Percentiles rank a stretch among this genome's conserved stretches.
These are phyloP conservation scores for Mortierella hygrophila DNA, from an alignment of 192 early-diverging fungal species.

Conservation along the genomic window DNA sequence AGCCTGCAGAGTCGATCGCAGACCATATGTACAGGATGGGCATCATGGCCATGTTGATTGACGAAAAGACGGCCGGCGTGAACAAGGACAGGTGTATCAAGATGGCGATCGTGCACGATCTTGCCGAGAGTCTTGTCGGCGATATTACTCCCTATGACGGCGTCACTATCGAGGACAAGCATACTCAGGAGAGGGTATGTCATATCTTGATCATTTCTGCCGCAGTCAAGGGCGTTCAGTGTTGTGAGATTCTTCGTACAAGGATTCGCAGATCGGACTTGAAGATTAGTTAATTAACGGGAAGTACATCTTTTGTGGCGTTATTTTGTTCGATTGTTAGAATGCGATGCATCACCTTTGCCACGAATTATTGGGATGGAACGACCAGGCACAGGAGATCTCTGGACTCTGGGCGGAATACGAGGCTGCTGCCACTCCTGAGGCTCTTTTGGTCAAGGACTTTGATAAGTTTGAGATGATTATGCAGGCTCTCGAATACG, in stretches of 20 bases:
- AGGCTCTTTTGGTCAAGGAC: conserved; percentile 89
- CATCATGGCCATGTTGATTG: conserved; percentile 87
- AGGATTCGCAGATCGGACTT: background rate
- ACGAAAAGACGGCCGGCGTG: conserved; percentile 76
- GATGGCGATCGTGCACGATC: conserved; percentile 94
- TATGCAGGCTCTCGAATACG: conserved; percentile 92
- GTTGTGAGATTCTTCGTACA: too few relatives aligned
- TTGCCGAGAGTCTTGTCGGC: conserved; percentile 89
- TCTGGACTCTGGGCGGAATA: conserved; percentile 87
- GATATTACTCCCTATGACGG: conserved; percentile 92
- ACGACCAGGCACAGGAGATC: conserved; percentile 78
- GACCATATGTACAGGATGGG: conserved; percentile 98
- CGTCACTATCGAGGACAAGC: conserved; percentile 85
- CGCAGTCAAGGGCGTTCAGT: background rate
- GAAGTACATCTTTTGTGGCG: background rate
- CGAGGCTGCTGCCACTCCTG: conserved; percentile 77
- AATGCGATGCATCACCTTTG: conserved; percentile 75
- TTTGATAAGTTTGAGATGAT: conserved; percentile 99
- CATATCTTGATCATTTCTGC: background rate
- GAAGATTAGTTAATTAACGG: background rate
- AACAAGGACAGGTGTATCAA: conserved; percentile 81
- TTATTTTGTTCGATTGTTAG: conserved; percentile 19
- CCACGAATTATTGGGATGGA: conserved; percentile 65
- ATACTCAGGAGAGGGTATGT: conserved; percentile 71
- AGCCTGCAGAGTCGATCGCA: conserved; percentile 85